Base-by-base conservation (phyloP, 1,284 basidiomycete genomes). In the Austroboletus novae-zelandiae region DNA sequence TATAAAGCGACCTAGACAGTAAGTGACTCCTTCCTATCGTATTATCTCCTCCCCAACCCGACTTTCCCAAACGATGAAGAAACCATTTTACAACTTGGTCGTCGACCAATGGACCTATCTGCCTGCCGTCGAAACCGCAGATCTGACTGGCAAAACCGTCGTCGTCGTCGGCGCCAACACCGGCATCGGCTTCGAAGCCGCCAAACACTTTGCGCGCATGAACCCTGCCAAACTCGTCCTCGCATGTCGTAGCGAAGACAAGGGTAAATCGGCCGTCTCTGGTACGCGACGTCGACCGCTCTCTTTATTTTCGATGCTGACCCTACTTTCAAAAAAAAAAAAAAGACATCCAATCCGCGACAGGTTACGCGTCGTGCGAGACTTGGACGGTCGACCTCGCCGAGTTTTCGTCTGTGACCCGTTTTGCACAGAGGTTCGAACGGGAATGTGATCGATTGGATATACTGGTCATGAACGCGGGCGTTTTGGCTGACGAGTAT, bases 181-280 rank as follows among this genome's bases (percentile, higher is more conserved):
- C 5, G 75, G 76, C 0, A 58, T 79, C 27, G 77, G 76, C 0
- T 68, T 71, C 40, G 73, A 78, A 49, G 70, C 74, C 0, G 56
- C 72, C 1, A 74, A 71, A 53, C 75, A 76, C 54, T 73, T 78
- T 47, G 73, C 74, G 1, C 53, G 57, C 1, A 76, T 74, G 74
- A 67, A 64, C 18, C 71, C 75, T 0, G 67, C 56, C 9, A 69
- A 61, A 23, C 59, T 77, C 8, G 67, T 78, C 37, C 40, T 76
- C n/a, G 73, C 68, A 1, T 77, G 73, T 57, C 66, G 74, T 18
- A 75, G 51, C 49, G 53, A 66, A 53, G 60, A 53, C 32, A 73
- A 62, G 50, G 75, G 73, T 0, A 58, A 66, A 14, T 61, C 51
- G 1, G 73, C 77, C 14, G 29, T 71, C 8, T 36, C 35, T 25